Conservation (phyloP, 2,329 filamentous ascomycete genomes). For the Pyrenochaeta sp. region DNA sequence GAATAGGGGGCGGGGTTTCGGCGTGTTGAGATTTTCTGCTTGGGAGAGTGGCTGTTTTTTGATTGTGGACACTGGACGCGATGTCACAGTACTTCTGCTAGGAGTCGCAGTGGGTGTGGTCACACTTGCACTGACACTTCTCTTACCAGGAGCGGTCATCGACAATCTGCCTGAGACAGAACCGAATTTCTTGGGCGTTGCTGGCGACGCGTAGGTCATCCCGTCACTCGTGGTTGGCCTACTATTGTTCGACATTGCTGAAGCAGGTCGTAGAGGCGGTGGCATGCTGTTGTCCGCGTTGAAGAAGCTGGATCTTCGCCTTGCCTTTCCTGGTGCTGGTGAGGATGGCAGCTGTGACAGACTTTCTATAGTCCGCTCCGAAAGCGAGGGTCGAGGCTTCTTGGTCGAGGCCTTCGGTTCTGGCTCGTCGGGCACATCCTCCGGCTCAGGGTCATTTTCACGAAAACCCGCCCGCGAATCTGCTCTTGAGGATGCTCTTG, state of each 20-base stretch:
- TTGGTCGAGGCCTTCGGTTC: slow-evolving; percentile 27
- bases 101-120: slow-evolving; percentile 34
- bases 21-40: slow-evolving; percentile 34
- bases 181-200: slow-evolving; percentile 40
- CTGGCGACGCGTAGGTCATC: slow-evolving; percentile 34
- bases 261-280: slow-evolving; percentile 69
- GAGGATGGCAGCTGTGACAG: slow-evolving; percentile 80
- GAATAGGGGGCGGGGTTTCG: slow-evolving; percentile 41
- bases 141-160: slow-evolving; percentile 47
- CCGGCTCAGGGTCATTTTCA: slow-evolving; percentile 41
- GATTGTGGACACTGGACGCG: slow-evolving; percentile 42
- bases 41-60: slow-evolving; percentile 41
- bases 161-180: slow-evolving; percentile 32
- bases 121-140: slow-evolving; percentile 45
- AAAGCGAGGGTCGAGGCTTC: slow-evolving; percentile 68
- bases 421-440: slow-evolving; percentile 23
- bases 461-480: slow-evolving; percentile 47
- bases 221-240: slow-evolving; percentile 60
- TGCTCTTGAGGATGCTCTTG: slow-evolving; percentile 50
- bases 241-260: slow-evolving; percentile 65
- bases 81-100: slow-evolving; percentile 43
- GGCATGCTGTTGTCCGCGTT: slow-evolving; percentile 68
- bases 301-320: slow-evolving; percentile 77
- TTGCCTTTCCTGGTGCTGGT: slow-evolving; percentile 65
- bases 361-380: slow-evolving; percentile 87